A percentile compares a stretch with the other conserved stretches of the same genome.
Conservation (phyloP, 441 rosid species). For the Metrosideros polymorpha region DNA sequence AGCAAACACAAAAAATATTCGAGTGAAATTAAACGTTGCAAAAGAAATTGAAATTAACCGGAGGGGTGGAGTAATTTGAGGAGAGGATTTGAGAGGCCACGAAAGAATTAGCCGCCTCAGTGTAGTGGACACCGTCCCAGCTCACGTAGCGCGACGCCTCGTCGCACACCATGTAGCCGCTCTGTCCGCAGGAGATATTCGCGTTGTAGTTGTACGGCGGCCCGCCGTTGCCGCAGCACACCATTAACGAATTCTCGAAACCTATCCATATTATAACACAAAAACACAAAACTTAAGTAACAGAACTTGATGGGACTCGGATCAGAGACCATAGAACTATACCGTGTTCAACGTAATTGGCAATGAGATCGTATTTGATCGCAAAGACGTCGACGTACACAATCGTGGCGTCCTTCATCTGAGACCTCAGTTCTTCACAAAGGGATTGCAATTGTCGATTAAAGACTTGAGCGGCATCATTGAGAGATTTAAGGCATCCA, state of each 20-base stretch:
- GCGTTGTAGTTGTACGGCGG: conserved; percentile 39
- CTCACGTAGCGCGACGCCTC: conserved; percentile 30
- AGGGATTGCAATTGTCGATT: conserved; percentile 25
- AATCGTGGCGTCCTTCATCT: conserved; percentile 8
- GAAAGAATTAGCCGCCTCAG: conserved; percentile 50
- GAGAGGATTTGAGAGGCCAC: conserved; percentile 28
- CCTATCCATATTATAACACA: conserved; percentile 17
- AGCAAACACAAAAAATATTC: too few species aligned
- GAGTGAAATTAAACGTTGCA: neutral
- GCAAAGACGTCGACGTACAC: conserved; percentile 25
- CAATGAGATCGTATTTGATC: conserved; percentile 38
- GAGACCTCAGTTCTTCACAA: conserved; percentile 16
- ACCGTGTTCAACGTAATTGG: conserved; percentile 33
- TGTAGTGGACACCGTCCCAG: conserved; percentile 70
- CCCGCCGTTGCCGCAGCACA: conserved; percentile 54
- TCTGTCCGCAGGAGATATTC: conserved; percentile 18
- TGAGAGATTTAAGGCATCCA: conserved; percentile 39
- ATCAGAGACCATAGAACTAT: neutral
- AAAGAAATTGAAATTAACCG: conserved; percentile 18
- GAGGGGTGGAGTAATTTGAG: conserved; percentile 25
- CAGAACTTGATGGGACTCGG: neutral
- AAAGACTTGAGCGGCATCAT: conserved; percentile 37
- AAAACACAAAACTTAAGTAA: neutral
- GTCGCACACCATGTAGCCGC: conserved; percentile 28
- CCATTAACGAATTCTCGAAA: conserved; percentile 43